phyloP scores from a whole-genome alignment of 2,329 filamentous ascomycete species.

The Fusarium sp. region DNA sequence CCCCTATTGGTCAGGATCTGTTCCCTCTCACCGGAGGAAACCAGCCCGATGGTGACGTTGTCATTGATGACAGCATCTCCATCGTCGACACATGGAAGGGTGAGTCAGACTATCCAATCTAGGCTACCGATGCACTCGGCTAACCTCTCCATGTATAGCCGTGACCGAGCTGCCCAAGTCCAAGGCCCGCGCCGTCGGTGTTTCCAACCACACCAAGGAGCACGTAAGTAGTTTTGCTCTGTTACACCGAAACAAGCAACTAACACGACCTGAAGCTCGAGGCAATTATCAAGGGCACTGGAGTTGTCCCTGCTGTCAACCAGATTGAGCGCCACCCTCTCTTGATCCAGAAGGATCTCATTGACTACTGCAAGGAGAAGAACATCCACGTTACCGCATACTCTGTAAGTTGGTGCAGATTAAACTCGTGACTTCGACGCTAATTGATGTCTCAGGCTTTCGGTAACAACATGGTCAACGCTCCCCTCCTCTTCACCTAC shows the following conservation, averaged over 20 bases:
- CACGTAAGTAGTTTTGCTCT: accelerated
- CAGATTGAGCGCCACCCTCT: background rate
- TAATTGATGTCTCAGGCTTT: background rate
- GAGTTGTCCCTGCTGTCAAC: background rate
- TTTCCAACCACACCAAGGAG: background rate
- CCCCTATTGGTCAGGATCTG: background rate
- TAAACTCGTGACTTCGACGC: accelerated
- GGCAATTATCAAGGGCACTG: background rate
- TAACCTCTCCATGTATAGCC: background rate
- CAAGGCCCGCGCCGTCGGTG: background rate
- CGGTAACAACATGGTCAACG: background rate
- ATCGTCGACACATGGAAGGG: background rate
- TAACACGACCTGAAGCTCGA: background rate
- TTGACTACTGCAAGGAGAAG: background rate
- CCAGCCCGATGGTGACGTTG: background rate
- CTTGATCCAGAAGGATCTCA: background rate
- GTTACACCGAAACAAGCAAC: accelerated
- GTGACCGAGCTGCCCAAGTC: background rate
- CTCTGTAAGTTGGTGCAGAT: background rate
- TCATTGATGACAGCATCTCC: background rate
- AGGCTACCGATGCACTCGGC: accelerated
- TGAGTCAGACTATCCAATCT: background rate
- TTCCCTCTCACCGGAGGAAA: background rate
- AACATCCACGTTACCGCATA: background rate
- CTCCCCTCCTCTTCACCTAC: background rate